Evolutionary conservation across 1,139 yeast species (phyloP).

Genomic region (Pichia sp.): DNA sequence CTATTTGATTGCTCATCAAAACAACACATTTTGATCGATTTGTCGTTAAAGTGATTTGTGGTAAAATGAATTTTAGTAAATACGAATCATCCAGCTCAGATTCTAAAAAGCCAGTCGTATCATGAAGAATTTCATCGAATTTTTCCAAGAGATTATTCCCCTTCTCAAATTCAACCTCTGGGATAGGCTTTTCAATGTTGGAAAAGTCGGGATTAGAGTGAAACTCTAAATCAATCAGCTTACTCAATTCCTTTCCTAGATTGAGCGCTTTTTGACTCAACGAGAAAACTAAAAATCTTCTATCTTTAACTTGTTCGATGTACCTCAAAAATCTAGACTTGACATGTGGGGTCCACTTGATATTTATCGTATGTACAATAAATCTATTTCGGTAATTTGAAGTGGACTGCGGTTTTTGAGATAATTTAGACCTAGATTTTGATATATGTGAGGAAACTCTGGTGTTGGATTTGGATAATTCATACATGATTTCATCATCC

Average conservation of each 20-base stretch:
- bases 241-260: slow-evolving; percentile 44
- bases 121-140: slow-evolving; percentile 47
- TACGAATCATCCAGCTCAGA: slow-evolving; percentile 54
- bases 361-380: slow-evolving; percentile 64
- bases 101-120: slow-evolving; percentile 27
- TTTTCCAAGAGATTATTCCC: slow-evolving; percentile 28
- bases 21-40: slow-evolving; percentile 59
- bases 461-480: slow-evolving; percentile 9
- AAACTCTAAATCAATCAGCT: slow-evolving; percentile 1
- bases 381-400: slow-evolving; percentile 64
- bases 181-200: slow-evolving; percentile 4
- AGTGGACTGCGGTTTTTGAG: slow-evolving; percentile 13
- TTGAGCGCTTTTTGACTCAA: slow-evolving; percentile 67
- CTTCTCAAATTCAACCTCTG: slow-evolving; percentile 15
- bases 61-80: slow-evolving; percentile 65
- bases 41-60: slow-evolving; percentile 75
- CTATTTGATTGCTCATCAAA: slow-evolving; percentile 65
- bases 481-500: slow-evolving; percentile 16
- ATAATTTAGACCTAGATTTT: slow-evolving; percentile 24
- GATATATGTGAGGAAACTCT: slow-evolving; percentile 25
- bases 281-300: slow-evolving; percentile 51
- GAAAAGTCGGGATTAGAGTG: no score
- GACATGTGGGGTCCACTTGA: slow-evolving; percentile 71
- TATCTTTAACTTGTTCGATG: slow-evolving; percentile 48
- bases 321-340: slow-evolving; percentile 58